Conservation (phyloP, 345 rosid species). For the Eucalyptus sp. region DNA sequence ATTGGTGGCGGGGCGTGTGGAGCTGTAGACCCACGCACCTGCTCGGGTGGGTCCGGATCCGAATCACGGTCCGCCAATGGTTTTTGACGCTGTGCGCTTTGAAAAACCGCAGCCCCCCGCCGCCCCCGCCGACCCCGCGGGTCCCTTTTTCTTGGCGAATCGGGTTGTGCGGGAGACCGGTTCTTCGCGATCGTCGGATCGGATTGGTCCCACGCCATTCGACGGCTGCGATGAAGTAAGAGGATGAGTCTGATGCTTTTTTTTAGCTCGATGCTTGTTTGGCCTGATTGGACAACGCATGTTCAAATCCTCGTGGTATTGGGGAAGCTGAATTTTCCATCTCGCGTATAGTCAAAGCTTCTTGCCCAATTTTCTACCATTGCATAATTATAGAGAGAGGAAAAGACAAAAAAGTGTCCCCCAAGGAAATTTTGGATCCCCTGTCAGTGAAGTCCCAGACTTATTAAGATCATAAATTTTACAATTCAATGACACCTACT, state of each 20-base stretch:
- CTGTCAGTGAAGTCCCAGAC: fast-evolving
- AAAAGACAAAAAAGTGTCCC: background rate
- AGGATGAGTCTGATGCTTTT: background rate
- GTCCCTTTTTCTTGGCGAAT: background rate
- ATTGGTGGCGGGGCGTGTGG: background rate
- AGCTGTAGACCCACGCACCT: background rate
- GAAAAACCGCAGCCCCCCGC: background rate
- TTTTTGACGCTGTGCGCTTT: background rate
- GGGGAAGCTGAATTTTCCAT: background rate
- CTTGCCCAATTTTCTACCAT: background rate
- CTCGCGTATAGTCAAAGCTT: background rate
- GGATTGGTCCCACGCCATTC: background rate
- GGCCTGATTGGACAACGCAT: background rate
- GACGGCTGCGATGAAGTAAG: background rate
- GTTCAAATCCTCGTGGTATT: background rate
- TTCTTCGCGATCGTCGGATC: background rate
- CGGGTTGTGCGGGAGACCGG: background rate
- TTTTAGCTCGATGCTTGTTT: background rate
- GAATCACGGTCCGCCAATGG: background rate
- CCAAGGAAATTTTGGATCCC: background rate
- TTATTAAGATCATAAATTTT: no score
- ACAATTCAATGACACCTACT: fast-evolving
- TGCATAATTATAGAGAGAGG: background rate
- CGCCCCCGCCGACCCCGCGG: background rate
- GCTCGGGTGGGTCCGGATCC: background rate